phyloP scores from a whole-genome alignment of 257 asterid genomes.

The Plantago major region DNA sequence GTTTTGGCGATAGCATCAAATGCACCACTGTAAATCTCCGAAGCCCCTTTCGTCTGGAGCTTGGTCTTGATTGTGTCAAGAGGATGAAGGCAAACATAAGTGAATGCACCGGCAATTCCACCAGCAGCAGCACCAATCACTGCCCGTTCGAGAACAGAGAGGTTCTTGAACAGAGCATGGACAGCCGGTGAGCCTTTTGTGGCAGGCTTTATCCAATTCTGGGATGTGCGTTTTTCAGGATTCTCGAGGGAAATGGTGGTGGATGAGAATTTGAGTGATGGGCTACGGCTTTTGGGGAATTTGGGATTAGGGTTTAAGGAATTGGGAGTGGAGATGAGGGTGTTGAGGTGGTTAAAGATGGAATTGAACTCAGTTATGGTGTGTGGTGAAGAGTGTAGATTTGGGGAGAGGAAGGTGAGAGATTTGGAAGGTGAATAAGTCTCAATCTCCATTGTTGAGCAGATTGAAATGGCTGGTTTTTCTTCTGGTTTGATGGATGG shows the following conservation, averaged over 20 bases:
- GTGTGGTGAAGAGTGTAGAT: constrained; percentile 15
- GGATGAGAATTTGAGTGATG: constrained; percentile 46
- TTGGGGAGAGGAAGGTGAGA: constrained; percentile 37
- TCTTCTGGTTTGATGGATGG: no score
- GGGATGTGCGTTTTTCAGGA: constrained; percentile 31
- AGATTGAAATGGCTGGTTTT: no score
- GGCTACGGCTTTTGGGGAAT: constrained; percentile 21
- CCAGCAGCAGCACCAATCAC: constrained; percentile 78
- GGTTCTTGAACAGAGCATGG: constrained; percentile 64
- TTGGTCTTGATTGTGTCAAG: constrained; percentile 90
- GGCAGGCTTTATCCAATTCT: constrained; percentile 59
- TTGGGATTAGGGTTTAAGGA: constrained; percentile 24
- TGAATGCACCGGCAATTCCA: constrained; percentile 94
- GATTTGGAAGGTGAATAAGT: constrained; percentile 36
- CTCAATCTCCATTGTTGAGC: constrained; percentile 34
- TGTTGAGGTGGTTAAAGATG: constrained; percentile 58
- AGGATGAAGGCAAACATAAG: constrained; percentile 89
- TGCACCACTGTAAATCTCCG: constrained; percentile 72
- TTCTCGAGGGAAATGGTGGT: constrained; percentile 49
- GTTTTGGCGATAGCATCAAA: constrained; percentile 83
- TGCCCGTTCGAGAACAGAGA: constrained; percentile 76
- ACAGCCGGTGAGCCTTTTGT: constrained; percentile 51
- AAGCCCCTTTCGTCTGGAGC: constrained; percentile 96
- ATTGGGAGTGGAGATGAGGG: constrained; percentile 33
- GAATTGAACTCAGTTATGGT: constrained; percentile 51